Evolutionary conservation across 1,284 basidiomycete genomes (phyloP).

Genomic region (Cutaneotrichosporon sp.): DNA sequence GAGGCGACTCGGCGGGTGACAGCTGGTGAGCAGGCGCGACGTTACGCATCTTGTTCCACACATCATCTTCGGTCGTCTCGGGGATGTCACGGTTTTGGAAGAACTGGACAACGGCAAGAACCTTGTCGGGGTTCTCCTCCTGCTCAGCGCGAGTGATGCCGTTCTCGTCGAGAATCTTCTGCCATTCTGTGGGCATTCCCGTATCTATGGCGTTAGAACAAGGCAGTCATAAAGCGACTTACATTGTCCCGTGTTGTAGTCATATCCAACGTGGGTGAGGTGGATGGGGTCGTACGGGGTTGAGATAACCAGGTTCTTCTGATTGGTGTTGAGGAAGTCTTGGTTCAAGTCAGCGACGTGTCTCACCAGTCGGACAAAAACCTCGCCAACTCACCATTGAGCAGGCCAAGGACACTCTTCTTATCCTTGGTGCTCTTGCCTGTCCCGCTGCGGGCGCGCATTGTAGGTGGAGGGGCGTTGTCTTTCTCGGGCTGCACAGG

Average conservation of each 20-base stretch:
- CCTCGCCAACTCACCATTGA: constrained; percentile 45
- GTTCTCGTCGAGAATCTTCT: constrained; percentile 91
- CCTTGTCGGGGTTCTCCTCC: constrained; percentile 94
- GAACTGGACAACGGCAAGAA: constrained; percentile 99
- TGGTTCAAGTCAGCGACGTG: neutral
- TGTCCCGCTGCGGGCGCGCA: constrained; percentile 50
- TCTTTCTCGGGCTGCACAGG: constrained; percentile 35
- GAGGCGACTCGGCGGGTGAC: constrained; percentile 24
- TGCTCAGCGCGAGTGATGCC: constrained; percentile 94
- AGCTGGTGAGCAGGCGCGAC: constrained; percentile 37
- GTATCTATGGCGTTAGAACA: constrained; percentile 58
- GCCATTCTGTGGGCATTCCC: constrained; percentile 98
- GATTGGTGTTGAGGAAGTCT: constrained; percentile 70
- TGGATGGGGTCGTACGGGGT: constrained; percentile 99
- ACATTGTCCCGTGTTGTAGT: constrained; percentile 95
- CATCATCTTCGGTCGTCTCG: constrained; percentile 59
- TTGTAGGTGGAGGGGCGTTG: constrained; percentile 38
- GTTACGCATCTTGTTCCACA: constrained; percentile 71
- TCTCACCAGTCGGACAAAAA: neutral
- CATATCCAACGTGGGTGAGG: constrained; percentile 98
- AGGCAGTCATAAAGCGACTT: constrained; percentile 23
- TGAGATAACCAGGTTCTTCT: constrained; percentile 73
- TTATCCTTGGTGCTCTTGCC: constrained; percentile 53
- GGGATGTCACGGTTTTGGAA: constrained; percentile 54
- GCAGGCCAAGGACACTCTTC: constrained; percentile 53